These are phyloP conservation scores for Hortaea werneckii DNA, from an alignment of 2,329 filamentous ascomycete genomes.

Conservation along the genomic window DNA sequence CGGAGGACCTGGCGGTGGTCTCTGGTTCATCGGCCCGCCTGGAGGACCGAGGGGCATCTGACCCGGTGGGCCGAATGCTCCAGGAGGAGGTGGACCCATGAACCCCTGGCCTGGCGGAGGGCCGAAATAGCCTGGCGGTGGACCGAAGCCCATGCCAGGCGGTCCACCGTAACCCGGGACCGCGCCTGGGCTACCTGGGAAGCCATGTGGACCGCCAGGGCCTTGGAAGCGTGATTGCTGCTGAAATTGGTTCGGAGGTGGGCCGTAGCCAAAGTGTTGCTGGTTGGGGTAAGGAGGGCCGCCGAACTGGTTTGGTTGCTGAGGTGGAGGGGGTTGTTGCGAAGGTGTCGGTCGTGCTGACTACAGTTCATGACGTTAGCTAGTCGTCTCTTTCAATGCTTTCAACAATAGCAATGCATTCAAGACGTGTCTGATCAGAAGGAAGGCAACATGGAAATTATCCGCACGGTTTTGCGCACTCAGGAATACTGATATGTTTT, in stretches of 20 bases:
- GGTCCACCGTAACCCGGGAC: conserved; percentile 55
- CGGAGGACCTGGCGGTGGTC: conserved; percentile 36
- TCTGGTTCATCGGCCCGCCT: conserved; percentile 29
- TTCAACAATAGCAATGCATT: not conserved
- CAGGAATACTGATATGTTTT: conserved; percentile 69
- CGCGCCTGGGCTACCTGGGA: conserved; percentile 32
- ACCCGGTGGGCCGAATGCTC: conserved; percentile 18
- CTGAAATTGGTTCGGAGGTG: conserved; percentile 29
- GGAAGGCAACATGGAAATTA: conserved; percentile 98
- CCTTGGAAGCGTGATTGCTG: conserved; percentile 40
- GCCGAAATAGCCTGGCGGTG: conserved; percentile 8
- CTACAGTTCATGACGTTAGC: conserved; percentile 5
- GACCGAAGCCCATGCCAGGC: conserved; percentile 47
- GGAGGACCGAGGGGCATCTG: conserved; percentile 48
- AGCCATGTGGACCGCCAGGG: conserved; percentile 34
- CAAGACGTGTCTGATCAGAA: conserved; percentile 57
- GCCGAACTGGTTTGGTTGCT: conserved; percentile 29
- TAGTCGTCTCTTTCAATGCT: too few species aligned
- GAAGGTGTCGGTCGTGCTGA: conserved; percentile 17
- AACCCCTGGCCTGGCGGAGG: conserved; percentile 39
- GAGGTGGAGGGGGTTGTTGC: conserved; percentile 28
- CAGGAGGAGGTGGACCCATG: conserved; percentile 42
- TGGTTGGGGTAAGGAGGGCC: conserved; percentile 27
- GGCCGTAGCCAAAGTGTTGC: conserved; percentile 22
- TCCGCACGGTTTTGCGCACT: conserved; percentile 95